Base-by-base conservation (phyloP, 2,329 filamentous ascomycete species). In the Neopestalotiopsis clavispora region DNA sequence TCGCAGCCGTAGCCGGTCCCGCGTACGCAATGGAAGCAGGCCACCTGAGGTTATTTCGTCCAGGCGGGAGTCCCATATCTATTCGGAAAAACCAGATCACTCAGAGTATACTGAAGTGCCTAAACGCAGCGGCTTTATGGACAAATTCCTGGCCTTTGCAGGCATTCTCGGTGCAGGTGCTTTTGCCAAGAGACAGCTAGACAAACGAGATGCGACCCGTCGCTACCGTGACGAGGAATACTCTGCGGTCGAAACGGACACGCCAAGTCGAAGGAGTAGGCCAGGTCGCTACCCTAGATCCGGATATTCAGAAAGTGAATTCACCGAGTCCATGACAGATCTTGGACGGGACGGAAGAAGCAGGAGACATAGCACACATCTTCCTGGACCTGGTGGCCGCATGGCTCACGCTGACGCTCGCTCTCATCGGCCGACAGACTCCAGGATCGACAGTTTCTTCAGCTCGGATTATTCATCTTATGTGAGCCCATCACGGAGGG, bases 71-170 rank as follows among this genome's bases (percentile, higher is more conserved):
- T 90, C 88, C 0, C 84, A 84, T 4, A 91, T 89, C 65, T 90
- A 89, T 71, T 80, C 83, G 23, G 82, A 91, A 52, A 91, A 94
- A 72, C 91, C 94, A 72, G 93, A 94, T 77, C 87, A 87, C 68
- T 87, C 87, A 0, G 86, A 90, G n/a, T 78, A 81, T 65, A 72
- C 75, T 58, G 81, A 81, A 30, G 83, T 79, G 45, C 72, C 75
- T 67, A 72, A 75, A 77, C 82, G 84, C 4, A 86, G 87, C 20
- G 89, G 90, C 9, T 85, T 92, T 72, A 86, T 89, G 78, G 87
- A 87, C 74, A 88, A 86, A 66, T 69, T 94, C 2, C 78, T 91
- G 14, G 86, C 87, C 60, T 82, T 88, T 28, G 90, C 89, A 14
- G 91, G 89, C 0, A 82, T 87, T 4, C 78, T 91, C 1, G 92